Percentiles rank a stretch among this genome's conserved stretches.
Evolutionary conservation across 164 flowering plant species (phyloP).

Genomic region (Nymphaea colorata): DNA sequence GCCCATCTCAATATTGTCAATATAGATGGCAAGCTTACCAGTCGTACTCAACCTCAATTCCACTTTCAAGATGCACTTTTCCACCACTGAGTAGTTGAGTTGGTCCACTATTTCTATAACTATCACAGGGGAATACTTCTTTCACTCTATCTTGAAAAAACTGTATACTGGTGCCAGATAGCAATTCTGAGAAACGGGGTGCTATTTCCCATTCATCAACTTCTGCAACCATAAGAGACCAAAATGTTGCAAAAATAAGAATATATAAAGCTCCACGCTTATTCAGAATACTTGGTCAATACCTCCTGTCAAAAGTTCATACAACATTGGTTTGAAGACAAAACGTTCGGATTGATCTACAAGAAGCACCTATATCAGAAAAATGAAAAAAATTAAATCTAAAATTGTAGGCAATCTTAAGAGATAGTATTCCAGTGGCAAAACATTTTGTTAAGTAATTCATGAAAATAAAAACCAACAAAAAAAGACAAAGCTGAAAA

Average conservation of each 20-base stretch:
- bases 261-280: background rate
- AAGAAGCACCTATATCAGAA: slow-evolving; percentile 59
- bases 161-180: slow-evolving; percentile 57
- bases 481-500: too few relatives aligned
- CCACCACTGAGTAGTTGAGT: slow-evolving; percentile 41
- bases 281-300: slow-evolving; percentile 1
- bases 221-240: slow-evolving; percentile 38
- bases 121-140: slow-evolving; percentile 49
- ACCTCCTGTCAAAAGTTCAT: slow-evolving; percentile 98
- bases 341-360: slow-evolving; percentile 91
- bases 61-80: slow-evolving; percentile 81
- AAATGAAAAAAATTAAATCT: background rate
- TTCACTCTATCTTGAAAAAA: slow-evolving; percentile 77
- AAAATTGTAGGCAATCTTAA: too few relatives aligned
- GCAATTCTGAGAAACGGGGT: slow-evolving; percentile 81
- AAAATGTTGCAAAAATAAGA: background rate
- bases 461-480: too few relatives aligned
- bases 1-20: background rate
- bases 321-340: slow-evolving; percentile 93
- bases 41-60: slow-evolving; percentile 79
- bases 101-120: slow-evolving; percentile 29
- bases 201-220: slow-evolving; percentile 99
- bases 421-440: too few relatives aligned
- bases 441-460: too few relatives aligned
- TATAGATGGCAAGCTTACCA: slow-evolving; percentile 35